These are phyloP conservation scores for Kandelia obovata DNA, from an alignment of 345 rosid genomes.

Conservation along the genomic window DNA sequence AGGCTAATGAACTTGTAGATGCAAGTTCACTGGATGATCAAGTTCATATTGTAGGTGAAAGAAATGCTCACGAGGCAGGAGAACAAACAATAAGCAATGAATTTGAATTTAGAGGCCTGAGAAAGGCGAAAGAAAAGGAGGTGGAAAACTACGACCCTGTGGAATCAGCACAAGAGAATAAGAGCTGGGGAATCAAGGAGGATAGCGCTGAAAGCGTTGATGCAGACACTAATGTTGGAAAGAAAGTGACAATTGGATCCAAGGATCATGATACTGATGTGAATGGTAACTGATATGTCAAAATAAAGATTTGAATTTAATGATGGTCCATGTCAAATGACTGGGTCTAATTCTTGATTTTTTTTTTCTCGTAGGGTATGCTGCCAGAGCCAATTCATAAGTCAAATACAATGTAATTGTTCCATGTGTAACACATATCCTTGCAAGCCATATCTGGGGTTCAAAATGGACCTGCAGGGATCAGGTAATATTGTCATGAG, in stretches of 20 bases:
- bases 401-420: not conserved
- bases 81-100: conserved; percentile 9
- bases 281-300: not conserved
- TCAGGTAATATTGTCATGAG: too few species aligned
- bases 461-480: not conserved
- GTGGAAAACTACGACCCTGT: not conserved
- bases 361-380: not conserved
- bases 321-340: not conserved
- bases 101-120: conserved; percentile 10
- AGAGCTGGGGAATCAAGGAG: not conserved
- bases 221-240: not conserved
- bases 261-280: not conserved
- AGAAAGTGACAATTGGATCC: not conserved
- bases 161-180: not conserved
- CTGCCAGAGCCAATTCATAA: not conserved
- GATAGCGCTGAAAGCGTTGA: not conserved
- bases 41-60: conserved; percentile 9
- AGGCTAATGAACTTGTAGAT: conserved; percentile 20
- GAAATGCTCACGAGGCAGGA: conserved; percentile 9
- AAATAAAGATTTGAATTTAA: not conserved
- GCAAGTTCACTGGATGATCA: conserved; percentile 18
- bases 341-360: not conserved
- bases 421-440: not conserved
- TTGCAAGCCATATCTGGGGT: not conserved
- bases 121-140: conserved; percentile 14